Evolutionary conservation across 441 rosid species (phyloP).

Genomic region (Populus hybrid): DNA sequence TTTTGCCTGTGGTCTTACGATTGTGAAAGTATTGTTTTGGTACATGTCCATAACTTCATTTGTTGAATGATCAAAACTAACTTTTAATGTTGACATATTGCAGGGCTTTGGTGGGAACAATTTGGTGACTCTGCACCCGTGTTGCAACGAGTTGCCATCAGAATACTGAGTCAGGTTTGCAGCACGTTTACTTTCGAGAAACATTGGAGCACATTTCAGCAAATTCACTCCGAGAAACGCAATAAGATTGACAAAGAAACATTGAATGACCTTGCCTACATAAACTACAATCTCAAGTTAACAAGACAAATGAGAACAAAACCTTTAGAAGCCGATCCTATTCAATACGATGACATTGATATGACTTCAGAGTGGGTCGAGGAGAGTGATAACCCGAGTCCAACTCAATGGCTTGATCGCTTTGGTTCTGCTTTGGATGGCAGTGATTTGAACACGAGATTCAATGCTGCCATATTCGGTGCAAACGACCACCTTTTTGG

Average conservation of each 20-base stretch:
- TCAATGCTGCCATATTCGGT: conserved; percentile 60
- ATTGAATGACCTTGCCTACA: conserved; percentile 57
- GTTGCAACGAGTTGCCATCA: conserved; percentile 72
- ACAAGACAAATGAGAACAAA: conserved; percentile 49
- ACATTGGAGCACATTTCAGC: conserved; percentile 81
- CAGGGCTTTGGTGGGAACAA: conserved; percentile 97
- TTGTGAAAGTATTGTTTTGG: background rate
- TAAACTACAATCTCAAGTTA: conserved; percentile 73
- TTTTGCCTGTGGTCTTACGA: background rate
- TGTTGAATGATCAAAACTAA: conserved; percentile 3
- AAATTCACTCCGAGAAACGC: conserved; percentile 78
- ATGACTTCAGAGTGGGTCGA: conserved; percentile 97
- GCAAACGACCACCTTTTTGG: conserved; percentile 62
- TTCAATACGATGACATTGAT: conserved; percentile 69
- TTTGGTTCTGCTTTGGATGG: conserved; percentile 72
- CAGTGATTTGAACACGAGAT: conserved; percentile 73
- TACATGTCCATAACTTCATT: background rate
- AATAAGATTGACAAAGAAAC: conserved; percentile 81
- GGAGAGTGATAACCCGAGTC: conserved; percentile 65
- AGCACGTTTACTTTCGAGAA: conserved; percentile 70
- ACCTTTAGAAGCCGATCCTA: conserved; percentile 56
- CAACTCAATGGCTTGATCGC: conserved; percentile 84
- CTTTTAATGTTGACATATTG: conserved; percentile 5
- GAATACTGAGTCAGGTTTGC: conserved; percentile 87
- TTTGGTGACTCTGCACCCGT: conserved; percentile 85